Base-by-base conservation (phyloP, 371 early-diverging fungal species). In the Rhizopus arrhizus region DNA sequence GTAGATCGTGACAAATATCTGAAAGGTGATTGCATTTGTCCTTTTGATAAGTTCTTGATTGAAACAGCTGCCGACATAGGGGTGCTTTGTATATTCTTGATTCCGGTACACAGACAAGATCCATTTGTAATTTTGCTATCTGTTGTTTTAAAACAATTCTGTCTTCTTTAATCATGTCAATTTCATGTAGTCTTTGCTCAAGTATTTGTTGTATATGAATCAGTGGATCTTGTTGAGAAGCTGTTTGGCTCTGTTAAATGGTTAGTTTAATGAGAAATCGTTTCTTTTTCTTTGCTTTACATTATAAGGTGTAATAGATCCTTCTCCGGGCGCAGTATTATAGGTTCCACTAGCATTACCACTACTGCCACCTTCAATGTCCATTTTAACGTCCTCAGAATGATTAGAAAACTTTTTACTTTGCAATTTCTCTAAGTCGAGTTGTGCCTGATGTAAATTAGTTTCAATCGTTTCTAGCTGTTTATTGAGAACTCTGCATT, bases 91-190 rank as follows among this genome's bases (percentile, higher is more conserved):
- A 71, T 5, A 78, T 73, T 22, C 72, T 68, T 10, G 71, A 60
- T 46, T 73, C 78, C 0, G 78, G 78, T 15, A 72, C 54, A n/a
- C 51, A 55, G 9, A 71, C 55, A n/a, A 69, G 31, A 47, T 78
- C 78, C 58, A 78, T 65, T 54, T 78, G 70, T 12, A 73, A 56
- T 33, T 70, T 72, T 0, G 62, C 63, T 16, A 71, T 63, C 33
- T 75, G 73, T 28, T 78, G 73, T 33, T 78, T 78, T 29, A 78
- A 47, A 12, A 49, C 65, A 38, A 75, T 73, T 1, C 78, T 71
- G 15, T 73, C 69, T 38, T 78, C 75, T 58, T 75, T 78, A 35
- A 78, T 69, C 31, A 56, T 41, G 58, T 78, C 75, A 11, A 75
- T 72, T 47, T 75, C 78, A 34, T 60, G 67, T 40, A 75, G 29